phyloP scores from a whole-genome alignment of 306 rosid species.

The Nissolia schottii region DNA sequence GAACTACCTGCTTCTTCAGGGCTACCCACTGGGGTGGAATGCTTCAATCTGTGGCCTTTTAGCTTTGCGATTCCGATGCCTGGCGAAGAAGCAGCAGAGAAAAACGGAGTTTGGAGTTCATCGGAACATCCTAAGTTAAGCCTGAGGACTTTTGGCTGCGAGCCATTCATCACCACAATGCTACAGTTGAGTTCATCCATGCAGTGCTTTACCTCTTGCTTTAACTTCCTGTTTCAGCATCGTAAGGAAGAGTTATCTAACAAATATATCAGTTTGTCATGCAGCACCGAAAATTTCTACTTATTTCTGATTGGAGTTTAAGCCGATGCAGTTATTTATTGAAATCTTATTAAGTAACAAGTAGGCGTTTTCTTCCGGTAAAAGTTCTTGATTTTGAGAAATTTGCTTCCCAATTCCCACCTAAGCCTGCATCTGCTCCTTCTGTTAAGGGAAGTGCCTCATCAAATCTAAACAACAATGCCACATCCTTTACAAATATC shows the following conservation, averaged over 20 bases:
- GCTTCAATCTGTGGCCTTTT: constrained; percentile 60
- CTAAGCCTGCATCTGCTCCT: not conserved
- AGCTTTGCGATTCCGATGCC: constrained; percentile 38
- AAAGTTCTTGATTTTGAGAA: not conserved
- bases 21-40: constrained; percentile 79
- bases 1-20: constrained; percentile 73
- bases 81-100: constrained; percentile 76
- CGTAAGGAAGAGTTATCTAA: not conserved
- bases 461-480: not conserved
- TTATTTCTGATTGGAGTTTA: constrained; percentile 1
- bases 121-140: constrained; percentile 69
- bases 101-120: constrained; percentile 76
- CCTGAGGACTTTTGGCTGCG: constrained; percentile 75
- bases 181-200: constrained; percentile 83
- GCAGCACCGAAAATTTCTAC: constrained; percentile 4
- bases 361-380: not conserved
- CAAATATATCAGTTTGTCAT: not conserved
- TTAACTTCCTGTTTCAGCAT: constrained; percentile 70
- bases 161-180: constrained; percentile 77
- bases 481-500: not conserved
- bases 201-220: constrained; percentile 85
- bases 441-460: not conserved
- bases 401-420: not conserved
- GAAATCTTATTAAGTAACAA: not conserved
- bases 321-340: not conserved